Evolutionary conservation across 768 basidiomycete genomes (phyloP), one percentile per base, ranked within the genome.

Genomic region (Boletus vermiculosoides): DNA sequence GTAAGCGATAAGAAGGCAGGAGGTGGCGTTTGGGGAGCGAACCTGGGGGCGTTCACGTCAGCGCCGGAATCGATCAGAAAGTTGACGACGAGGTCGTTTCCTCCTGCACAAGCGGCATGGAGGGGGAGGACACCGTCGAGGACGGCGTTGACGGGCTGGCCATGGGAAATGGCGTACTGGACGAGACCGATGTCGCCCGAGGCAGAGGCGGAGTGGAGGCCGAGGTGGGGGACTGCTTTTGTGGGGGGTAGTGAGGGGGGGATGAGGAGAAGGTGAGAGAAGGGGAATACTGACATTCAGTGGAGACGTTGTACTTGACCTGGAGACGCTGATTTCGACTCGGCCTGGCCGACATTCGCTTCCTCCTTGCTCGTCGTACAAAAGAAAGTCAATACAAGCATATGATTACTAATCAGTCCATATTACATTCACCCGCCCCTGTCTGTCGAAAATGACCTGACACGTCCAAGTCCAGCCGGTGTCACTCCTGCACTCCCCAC

Each of bases 21-120:
- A 39, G 49, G 45, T 55, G 42, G 58, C 4, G 54, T 45, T 16
- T 68, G 31, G 48, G 57, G 20, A 54, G 71, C 82, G 58, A 52
- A 91, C 90, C 95, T 85, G 52, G 93, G 88, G 5, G 94, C 94
- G 73, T 98, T 98, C 31, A 98, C 96, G 69, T 99, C 97, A n/a
- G 97, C 97, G 22, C 97, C 96, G 56, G 86, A 78, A 59, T 97
- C 92, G 66, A 99, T 89, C 45, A 99, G 77, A 61, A 95, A 80
- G 65, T 85, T 83, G 40, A 98, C 94, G 44, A 98, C 90, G 55
- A 86, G 82, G 54, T 90, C 91, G 67, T 85, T 91, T 2, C 97
- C 97, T 23, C 92, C 92, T 0, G 93, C 90, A 63, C 86, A 91
- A 2, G 96, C 97, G 4, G 94, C 95, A 69, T 99, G 97, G 10